Percentiles rank a stretch among this genome's conserved stretches.
phyloP scores from a whole-genome alignment of 78 protist genomes.

The Dictyostelium firmibasis region DNA sequence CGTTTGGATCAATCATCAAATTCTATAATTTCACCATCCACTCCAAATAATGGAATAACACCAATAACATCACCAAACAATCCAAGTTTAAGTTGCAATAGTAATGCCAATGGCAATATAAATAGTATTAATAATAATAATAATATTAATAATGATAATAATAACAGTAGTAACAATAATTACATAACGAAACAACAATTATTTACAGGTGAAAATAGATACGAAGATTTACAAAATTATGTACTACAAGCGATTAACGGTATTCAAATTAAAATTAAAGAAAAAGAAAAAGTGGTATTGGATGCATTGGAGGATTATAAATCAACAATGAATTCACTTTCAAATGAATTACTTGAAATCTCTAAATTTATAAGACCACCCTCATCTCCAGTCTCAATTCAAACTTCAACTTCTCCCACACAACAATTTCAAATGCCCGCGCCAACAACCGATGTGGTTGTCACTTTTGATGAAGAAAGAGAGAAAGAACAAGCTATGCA shows the following conservation, averaged over 20 bases:
- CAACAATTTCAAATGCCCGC: neutral
- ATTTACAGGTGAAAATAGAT: neutral
- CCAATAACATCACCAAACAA: neutral
- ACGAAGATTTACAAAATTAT: neutral
- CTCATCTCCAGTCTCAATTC: neutral
- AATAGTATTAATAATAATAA: neutral
- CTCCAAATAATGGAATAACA: neutral
- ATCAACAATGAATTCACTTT: neutral
- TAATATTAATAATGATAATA: neutral
- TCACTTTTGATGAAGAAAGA: neutral
- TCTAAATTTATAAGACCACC: constrained; percentile 1
- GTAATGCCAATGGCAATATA: neutral
- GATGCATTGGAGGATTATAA: constrained; percentile 4
- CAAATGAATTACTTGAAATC: neutral
- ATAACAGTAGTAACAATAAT: neutral
- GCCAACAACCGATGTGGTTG: neutral
- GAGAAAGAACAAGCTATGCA: neutral
- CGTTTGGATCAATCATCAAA: neutral
- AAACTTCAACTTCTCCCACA: neutral
- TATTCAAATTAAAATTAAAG: constrained; percentile 6
- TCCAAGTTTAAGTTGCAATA: neutral
- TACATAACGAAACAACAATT: neutral
- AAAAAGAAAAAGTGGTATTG: constrained; percentile 4
- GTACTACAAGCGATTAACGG: neutral
- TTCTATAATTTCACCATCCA: neutral